Evolutionary conservation across 352 stramenopile genomes (phyloP), one percentile per base, ranked within the genome.

Genomic region (Globisporangium cylindrosporum): DNA sequence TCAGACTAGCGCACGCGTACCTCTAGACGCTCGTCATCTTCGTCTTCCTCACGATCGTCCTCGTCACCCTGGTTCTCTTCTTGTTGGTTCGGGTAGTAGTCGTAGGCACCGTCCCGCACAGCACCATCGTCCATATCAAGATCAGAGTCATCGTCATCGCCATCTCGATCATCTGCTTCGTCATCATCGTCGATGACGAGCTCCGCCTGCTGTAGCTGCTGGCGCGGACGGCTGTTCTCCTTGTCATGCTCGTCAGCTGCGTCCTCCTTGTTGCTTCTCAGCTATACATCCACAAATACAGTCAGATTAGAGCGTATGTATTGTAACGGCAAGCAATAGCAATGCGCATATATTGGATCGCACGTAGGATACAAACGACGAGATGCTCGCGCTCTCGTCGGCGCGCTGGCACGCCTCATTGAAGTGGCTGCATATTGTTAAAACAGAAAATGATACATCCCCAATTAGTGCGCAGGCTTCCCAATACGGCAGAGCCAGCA

Each of bases 321-420:
- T 48, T 27, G 22, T 10, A 46, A 56, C 7, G 43, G 9, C 41
- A 59, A 46, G 18, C 6, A 60, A 8, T 43, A 25, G 7, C 6
- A 43, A 36, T 48, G 56, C 18, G 6, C 43, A 22, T 29, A 9
- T n/a, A 6, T 22, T 32, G 8, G 10, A 67, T 29, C 82, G 38
- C 76, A 94, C 86, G 38, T 89, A 94, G 51, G 75, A 73, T 32
- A 92, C 68, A 27, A 93, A 93, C 24, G 80, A 86, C 38, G 78
- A 63, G 49, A 94, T 92, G 51, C 77, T 90, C 18, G 70, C 71
- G 34, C 75, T 70, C 72, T 94, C 86, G 49, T 94, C 81, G 4
- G 80, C 68, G 27, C 73, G 77, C 54, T 88, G 78, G 70, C 84
- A 88, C 53, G 81, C 80, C n/a, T 90, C 71, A 20, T 78, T 80